phyloP scores from a whole-genome alignment of 805 yeast species.

The Torulaspora microellipsoides region DNA sequence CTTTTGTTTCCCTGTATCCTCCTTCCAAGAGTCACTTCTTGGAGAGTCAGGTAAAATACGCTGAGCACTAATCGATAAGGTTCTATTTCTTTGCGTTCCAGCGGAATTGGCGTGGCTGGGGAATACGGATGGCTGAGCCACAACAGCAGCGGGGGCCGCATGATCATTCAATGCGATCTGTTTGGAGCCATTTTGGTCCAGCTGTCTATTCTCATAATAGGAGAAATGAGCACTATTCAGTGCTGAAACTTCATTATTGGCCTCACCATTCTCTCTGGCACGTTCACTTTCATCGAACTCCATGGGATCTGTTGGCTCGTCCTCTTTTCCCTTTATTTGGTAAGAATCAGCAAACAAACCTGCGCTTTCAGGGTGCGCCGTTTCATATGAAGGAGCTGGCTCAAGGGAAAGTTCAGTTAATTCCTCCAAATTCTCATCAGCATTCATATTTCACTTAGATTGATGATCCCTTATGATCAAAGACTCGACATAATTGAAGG shows the following conservation, averaged over 20 bases:
- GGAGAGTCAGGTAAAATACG: slow-evolving; percentile 27
- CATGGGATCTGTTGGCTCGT: neutral
- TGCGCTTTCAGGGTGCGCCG: slow-evolving; percentile 12
- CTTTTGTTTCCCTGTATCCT: slow-evolving; percentile 5
- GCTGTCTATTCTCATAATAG: slow-evolving; percentile 31
- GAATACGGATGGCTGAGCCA: slow-evolving; percentile 16
- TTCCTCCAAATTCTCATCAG: slow-evolving; percentile 8
- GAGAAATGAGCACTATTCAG: slow-evolving; percentile 29
- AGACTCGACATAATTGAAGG: no score
- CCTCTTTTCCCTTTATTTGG: neutral
- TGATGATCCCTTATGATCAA: no score
- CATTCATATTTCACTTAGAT: slow-evolving; percentile 5
- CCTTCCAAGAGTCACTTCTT: slow-evolving; percentile 1
- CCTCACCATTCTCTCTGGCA: slow-evolving; percentile 10
- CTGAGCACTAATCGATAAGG: slow-evolving; percentile 27
- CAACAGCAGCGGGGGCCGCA: slow-evolving; percentile 9
- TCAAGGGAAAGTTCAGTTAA: slow-evolving; percentile 25
- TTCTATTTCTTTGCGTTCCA: slow-evolving; percentile 5
- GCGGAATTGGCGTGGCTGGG: slow-evolving; percentile 2
- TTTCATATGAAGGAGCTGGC: slow-evolving; percentile 28
- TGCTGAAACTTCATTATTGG: slow-evolving; percentile 5
- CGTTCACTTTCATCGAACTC: slow-evolving; percentile 6
- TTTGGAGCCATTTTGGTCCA: slow-evolving; percentile 31
- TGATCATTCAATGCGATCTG: slow-evolving; percentile 30
- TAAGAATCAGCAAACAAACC: slow-evolving; percentile 15